Base-by-base conservation (phyloP, 2,329 filamentous ascomycete species). In the Cytospora leucostoma region DNA sequence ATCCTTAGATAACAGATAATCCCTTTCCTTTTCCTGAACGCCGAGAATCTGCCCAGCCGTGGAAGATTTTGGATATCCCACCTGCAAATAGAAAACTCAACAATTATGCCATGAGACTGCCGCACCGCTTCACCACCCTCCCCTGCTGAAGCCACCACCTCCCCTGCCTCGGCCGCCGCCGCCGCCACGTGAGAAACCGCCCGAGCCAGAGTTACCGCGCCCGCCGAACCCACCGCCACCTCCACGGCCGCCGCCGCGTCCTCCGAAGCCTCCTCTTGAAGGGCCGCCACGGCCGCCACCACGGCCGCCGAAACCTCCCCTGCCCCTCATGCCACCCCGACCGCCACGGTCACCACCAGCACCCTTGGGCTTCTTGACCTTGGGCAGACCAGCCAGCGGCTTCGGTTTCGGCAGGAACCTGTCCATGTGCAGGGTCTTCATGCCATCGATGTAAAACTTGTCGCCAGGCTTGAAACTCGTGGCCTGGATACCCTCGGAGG, bases 351-450 rank as follows among this genome's bases (percentile, higher is more conserved):
- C 79, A 53, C 79, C 76, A 56, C 80, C 83, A 67, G 89, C 89
- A 69, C 87, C 88, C 68, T 70, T 73, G 59, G 74, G 72, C 68
- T 73, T 74, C 74, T 82, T 83, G 68, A 80, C 76, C 78, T 83
- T 84, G 67, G 80, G 78, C 79, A 63, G 77, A 73, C 90, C 89
- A 69, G 83, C 82, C 38, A 80, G 79, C 58, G 82, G 81, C 83
- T 97, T 97, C 61, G 94, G 94, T 83, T 93, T 97, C 68, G 95
- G 95, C 65, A 98, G 82, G 84, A 99, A 99, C 84, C 90, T 93
- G 78, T 99, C 95, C 71, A 98, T 82, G 52, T 95, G 94, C 66
- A 99, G 83, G 59, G 97, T 87, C 84, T 97, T 99, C 81, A 98
- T 95, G 73, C 88, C 86, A 71, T 89, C 91, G 74, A 98, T 97